Evolutionary conservation across 1,139 yeast species (phyloP).

Genomic region (Blastobotrys apis): DNA sequence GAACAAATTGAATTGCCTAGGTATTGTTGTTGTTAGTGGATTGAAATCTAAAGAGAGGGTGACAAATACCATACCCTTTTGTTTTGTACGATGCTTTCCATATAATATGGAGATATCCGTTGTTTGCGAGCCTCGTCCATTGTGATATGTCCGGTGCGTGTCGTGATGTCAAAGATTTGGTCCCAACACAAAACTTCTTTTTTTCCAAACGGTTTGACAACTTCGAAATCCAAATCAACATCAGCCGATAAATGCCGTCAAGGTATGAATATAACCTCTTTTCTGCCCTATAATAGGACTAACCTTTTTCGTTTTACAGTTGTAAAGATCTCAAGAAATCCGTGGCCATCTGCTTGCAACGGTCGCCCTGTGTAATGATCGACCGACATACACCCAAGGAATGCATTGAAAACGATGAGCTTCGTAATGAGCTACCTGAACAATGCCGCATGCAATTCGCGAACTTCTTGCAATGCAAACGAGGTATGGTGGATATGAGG

Average conservation of each 20-base stretch:
- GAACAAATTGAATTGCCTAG: slow-evolving; percentile 47
- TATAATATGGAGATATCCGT: slow-evolving; percentile 22
- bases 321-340: slow-evolving; percentile 92
- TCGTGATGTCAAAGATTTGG: not conserved
- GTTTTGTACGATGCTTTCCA: slow-evolving; percentile 21
- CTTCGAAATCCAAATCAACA: too few relatives aligned
- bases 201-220: too few relatives aligned
- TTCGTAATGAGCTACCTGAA: slow-evolving; percentile 75
- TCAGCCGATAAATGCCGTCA: slow-evolving; percentile 20
- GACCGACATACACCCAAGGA: slow-evolving; percentile 87
- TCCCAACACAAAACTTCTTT: slow-evolving; percentile 2
- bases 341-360: slow-evolving; percentile 88
- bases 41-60: too few relatives aligned
- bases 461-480: slow-evolving; percentile 82
- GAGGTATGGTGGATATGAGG: slow-evolving; percentile 55
- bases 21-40: too few relatives aligned
- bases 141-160: not conserved
- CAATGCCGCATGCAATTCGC: slow-evolving; percentile 79
- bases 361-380: slow-evolving; percentile 93
- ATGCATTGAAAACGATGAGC: slow-evolving; percentile 76
- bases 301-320: too few relatives aligned
- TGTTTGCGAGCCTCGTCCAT: slow-evolving; percentile 9
- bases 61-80: slow-evolving; percentile 17
- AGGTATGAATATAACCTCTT: too few relatives aligned
- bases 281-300: too few relatives aligned